Evolutionary conservation across 257 asterid genomes (phyloP).

Genomic region (Dorcoceras hygrometricum): DNA sequence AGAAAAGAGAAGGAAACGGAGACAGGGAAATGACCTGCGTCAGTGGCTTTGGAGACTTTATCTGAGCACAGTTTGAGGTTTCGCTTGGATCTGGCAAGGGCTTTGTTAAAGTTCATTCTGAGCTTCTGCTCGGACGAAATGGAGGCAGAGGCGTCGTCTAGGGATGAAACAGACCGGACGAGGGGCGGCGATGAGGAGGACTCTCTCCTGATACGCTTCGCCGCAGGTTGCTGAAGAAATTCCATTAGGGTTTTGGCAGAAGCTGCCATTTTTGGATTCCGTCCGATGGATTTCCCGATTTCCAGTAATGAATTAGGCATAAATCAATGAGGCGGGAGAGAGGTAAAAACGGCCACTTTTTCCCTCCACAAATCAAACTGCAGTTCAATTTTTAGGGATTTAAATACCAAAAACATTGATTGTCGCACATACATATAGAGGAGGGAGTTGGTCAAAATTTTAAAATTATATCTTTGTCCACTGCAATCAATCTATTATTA

Average conservation of each 20-base stretch:
- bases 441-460: too few relatives aligned
- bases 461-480: too few relatives aligned
- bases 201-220: slow-evolving; percentile 66
- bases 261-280: slow-evolving; percentile 33
- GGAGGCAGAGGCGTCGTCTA: slow-evolving; percentile 31
- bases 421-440: too few relatives aligned
- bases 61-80: slow-evolving; percentile 68
- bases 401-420: too few relatives aligned
- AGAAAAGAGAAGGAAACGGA: slow-evolving; percentile 3
- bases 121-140: slow-evolving; percentile 54
- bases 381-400: too few relatives aligned
- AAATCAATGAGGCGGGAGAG: too few relatives aligned
- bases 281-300: neutral
- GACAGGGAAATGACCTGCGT: slow-evolving; percentile 31
- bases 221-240: slow-evolving; percentile 65
- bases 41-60: slow-evolving; percentile 43
- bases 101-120: slow-evolving; percentile 65
- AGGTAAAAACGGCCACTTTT: too few relatives aligned
- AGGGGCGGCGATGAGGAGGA: slow-evolving; percentile 42
- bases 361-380: too few relatives aligned
- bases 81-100: slow-evolving; percentile 69
- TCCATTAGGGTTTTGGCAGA: slow-evolving; percentile 74
- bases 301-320: too few relatives aligned
- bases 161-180: slow-evolving; percentile 28
- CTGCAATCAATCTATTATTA: too few relatives aligned